Evolutionary conservation across 2,329 filamentous ascomycete genomes (phyloP).

Genomic region (Penicillium brasilianum): DNA sequence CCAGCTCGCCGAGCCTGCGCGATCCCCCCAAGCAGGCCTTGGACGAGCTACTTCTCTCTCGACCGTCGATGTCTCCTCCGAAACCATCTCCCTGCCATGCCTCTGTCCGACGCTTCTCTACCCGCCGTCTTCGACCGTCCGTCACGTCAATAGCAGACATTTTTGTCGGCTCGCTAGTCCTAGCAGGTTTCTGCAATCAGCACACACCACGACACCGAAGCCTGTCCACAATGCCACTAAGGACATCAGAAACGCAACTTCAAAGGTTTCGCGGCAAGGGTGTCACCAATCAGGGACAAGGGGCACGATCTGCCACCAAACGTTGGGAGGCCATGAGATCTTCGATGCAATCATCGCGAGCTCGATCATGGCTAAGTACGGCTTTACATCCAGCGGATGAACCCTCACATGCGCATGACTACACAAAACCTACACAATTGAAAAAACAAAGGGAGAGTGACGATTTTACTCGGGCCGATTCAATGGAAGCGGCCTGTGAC

Average conservation of each 20-base stretch:
- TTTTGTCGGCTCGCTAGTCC: slow-evolving; percentile 60
- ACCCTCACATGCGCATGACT: slow-evolving; percentile 22
- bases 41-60: slow-evolving; percentile 33
- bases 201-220: slow-evolving; percentile 49
- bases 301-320: slow-evolving; percentile 25
- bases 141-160: slow-evolving; percentile 53
- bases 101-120: slow-evolving; percentile 36
- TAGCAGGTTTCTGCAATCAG: slow-evolving; percentile 57
- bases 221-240: slow-evolving; percentile 33
- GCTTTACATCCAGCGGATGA: slow-evolving; percentile 33
- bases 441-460: slow-evolving; percentile 11
- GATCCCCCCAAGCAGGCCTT: slow-evolving; percentile 53
- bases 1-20: slow-evolving; percentile 56
- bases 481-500: slow-evolving; percentile 12
- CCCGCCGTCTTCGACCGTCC: slow-evolving; percentile 36
- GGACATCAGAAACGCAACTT: slow-evolving; percentile 24
- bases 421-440: slow-evolving; percentile 6
- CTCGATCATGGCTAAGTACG: slow-evolving; percentile 37
- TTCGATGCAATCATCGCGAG: slow-evolving; percentile 26
- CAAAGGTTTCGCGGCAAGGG: slow-evolving; percentile 26
- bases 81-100: slow-evolving; percentile 31
- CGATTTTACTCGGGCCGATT: slow-evolving; percentile 15
- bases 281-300: slow-evolving; percentile 23
- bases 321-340: slow-evolving; percentile 29
- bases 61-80: slow-evolving; percentile 38